These are phyloP conservation scores for Blastobotrys illinoisensis DNA, from an alignment of 1,139 yeast species.

Conservation along the genomic window DNA sequence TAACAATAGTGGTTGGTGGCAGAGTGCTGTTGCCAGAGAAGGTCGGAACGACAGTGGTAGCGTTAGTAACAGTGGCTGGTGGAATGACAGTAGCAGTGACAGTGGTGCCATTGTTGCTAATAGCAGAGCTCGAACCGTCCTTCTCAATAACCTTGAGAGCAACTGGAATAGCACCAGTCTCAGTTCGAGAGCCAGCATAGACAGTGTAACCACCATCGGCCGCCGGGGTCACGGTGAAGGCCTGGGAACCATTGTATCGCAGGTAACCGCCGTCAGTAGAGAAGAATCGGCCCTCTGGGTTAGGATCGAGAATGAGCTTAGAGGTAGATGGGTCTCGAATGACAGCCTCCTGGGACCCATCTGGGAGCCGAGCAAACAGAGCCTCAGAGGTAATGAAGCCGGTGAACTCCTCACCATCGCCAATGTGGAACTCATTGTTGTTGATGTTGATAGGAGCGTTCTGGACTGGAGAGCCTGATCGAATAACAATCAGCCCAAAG, in stretches of 20 bases:
- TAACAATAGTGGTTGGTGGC: neutral
- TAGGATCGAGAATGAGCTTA: conserved; percentile 2
- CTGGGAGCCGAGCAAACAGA: neutral
- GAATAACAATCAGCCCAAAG: conserved; percentile 8
- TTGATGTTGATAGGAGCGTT: conserved; percentile 6
- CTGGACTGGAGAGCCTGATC: conserved; percentile 12
- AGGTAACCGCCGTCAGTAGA: conserved; percentile 11
- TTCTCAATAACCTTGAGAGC: conserved; percentile 8
- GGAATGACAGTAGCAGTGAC: neutral
- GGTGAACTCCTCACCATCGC: conserved; percentile 3
- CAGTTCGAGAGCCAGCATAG: conserved; percentile 11
- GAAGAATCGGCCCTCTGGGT: conserved; percentile 4
- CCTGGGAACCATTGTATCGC: conserved; percentile 12
- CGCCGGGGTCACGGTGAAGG: conserved; percentile 14
- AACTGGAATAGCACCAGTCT: conserved; percentile 14
- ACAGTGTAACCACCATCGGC: conserved; percentile 14
- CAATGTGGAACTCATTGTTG: conserved; percentile 5
- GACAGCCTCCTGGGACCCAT: conserved; percentile 2
- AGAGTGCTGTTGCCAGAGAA: conserved; percentile 1
- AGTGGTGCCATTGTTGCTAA: neutral
- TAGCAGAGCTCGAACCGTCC: conserved; percentile 2
- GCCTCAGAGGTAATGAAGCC: conserved; percentile 6
- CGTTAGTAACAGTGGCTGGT: neutral
- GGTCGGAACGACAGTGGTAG: neutral
- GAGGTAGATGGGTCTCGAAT: conserved; percentile 6